A percentile compares a stretch with the other conserved stretches of the same genome.
Conservation (phyloP, 108 stramenopile species). For the Conticribra guillardii region DNA sequence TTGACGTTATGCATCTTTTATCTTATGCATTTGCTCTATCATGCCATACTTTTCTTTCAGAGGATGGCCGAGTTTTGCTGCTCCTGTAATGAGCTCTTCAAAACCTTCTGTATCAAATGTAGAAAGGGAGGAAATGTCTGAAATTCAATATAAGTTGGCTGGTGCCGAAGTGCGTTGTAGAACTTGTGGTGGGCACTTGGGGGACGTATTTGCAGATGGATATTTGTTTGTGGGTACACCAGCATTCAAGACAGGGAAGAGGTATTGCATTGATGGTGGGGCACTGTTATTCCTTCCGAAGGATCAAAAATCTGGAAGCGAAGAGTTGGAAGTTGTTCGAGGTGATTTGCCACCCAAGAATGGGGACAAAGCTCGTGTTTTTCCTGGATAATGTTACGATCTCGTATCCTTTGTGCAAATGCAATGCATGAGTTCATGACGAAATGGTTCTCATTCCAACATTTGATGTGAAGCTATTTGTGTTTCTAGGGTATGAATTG, state of each 20-base stretch:
- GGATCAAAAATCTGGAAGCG: conserved; percentile 22
- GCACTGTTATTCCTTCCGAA: conserved; percentile 64
- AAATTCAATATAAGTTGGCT: conserved; percentile 56
- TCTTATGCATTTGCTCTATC: no score
- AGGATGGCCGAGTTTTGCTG: conserved; percentile 78
- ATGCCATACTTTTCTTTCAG: no score
- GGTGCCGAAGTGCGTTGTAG: conserved; percentile 85
- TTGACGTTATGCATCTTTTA: no score
- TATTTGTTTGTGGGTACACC: conserved; percentile 76
- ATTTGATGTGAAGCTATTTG: no score
- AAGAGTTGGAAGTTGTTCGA: conserved; percentile 33
- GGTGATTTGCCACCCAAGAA: conserved; percentile 53
- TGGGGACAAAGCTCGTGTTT: conserved; percentile 5
- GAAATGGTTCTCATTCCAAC: not conserved
- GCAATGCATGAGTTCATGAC: not conserved
- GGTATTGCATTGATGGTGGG: conserved; percentile 84
- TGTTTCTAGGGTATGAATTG: no score
- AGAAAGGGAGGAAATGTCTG: conserved; percentile 73
- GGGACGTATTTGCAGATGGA: conserved; percentile 87
- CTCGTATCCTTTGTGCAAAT: not conserved
- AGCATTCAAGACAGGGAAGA: conserved; percentile 63
- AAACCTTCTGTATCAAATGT: conserved; percentile 53
- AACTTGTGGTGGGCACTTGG: conserved; percentile 89
- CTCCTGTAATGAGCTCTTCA: conserved; percentile 22
- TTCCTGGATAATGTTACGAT: conserved; percentile 11